Evolutionary conservation across 176 grass and related monocot genomes (phyloP), one percentile per base, ranked within the genome.

Genomic region (Melocanna baccifera): DNA sequence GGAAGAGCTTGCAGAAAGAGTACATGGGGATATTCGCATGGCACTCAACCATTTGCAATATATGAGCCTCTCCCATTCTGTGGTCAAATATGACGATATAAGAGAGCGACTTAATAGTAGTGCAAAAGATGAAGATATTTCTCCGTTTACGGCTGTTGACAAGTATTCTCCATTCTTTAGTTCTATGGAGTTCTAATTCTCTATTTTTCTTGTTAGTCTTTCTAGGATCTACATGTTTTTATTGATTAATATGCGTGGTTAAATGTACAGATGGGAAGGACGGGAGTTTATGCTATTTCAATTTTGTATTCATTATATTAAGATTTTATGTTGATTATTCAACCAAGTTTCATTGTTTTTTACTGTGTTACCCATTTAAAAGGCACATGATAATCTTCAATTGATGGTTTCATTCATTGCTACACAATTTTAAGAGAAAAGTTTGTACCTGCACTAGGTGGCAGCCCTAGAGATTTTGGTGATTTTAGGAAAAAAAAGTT

Each of bases 71-170:
- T 90, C 93, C 51, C 84, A 94, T 73, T 96, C 90, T 37, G 90
- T 96, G 83, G 91, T 99, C 86, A 99, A 94, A 92, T 99, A 99
- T 63, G 97, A 99, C 84, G 97, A 99, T 86, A 87, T 99, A 83
- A 94, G 88, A 88, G 69, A 89, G 78, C 86, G 97, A 45, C 90
- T 96, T 85, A 91, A 82, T 91, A 92, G 91, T 77, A 99, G 93
- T 84, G 55, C 89, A 82, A 99, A 99, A 88, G 97, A 99, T 92
- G 97, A 99, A 94, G 97, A 99, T 85, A 99, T 99, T 87, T 99
- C 97, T 71, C 97, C 97, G 12, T 99, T 99, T 85, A 88, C 90
- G 61, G 97, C 97, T 16, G 91, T 99, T 81, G 97, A 99, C 91
- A 99, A 96, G 97, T 99, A 99, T 72, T 69, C 42, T 62, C 23